Conservation (phyloP, 1,284 basidiomycete species). For the Apiotrichum mycotoxinovorans region DNA sequence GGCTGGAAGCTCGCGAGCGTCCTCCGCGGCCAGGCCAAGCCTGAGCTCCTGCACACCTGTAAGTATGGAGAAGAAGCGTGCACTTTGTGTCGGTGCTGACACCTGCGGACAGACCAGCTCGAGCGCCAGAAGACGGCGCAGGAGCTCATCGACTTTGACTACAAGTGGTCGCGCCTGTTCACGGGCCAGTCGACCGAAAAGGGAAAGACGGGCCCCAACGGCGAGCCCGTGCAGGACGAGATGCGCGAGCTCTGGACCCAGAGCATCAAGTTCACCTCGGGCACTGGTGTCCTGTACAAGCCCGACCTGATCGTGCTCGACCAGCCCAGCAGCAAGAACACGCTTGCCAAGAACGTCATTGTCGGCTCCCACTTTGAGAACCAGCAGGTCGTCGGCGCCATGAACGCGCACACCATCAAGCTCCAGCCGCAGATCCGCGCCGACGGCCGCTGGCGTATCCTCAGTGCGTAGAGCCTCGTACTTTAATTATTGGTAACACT, state of each 20-base stretch:
- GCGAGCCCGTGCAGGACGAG: slow-evolving; percentile 27
- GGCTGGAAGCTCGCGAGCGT: slow-evolving; percentile 54
- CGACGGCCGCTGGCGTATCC: slow-evolving; percentile 67
- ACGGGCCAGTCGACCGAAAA: slow-evolving; percentile 52
- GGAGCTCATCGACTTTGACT: slow-evolving; percentile 77
- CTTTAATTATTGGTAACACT: background rate
- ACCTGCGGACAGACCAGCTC: slow-evolving; percentile 6
- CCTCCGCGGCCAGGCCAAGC: slow-evolving; percentile 61
- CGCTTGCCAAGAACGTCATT: slow-evolving; percentile 41
- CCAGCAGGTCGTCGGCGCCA: slow-evolving; percentile 57
- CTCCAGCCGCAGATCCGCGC: slow-evolving; percentile 70
- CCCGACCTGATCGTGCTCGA: slow-evolving; percentile 13
- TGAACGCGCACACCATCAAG: slow-evolving; percentile 61
- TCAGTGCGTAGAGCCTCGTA: slow-evolving; percentile 32
- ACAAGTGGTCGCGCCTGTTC: slow-evolving; percentile 67
- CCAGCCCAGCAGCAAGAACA: background rate
- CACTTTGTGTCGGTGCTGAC: background rate
- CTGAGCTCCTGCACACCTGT: slow-evolving; percentile 62
- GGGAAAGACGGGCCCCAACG: background rate
- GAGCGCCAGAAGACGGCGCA: slow-evolving; percentile 41
- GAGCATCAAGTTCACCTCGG: slow-evolving; percentile 22
- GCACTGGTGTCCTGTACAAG: slow-evolving; percentile 49
- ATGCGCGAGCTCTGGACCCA: slow-evolving; percentile 15
- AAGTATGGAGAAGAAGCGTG: background rate
- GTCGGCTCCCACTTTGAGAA: slow-evolving; percentile 57